phyloP scores from a whole-genome alignment of 768 basidiomycete species.

The Tylopilus sp. region DNA sequence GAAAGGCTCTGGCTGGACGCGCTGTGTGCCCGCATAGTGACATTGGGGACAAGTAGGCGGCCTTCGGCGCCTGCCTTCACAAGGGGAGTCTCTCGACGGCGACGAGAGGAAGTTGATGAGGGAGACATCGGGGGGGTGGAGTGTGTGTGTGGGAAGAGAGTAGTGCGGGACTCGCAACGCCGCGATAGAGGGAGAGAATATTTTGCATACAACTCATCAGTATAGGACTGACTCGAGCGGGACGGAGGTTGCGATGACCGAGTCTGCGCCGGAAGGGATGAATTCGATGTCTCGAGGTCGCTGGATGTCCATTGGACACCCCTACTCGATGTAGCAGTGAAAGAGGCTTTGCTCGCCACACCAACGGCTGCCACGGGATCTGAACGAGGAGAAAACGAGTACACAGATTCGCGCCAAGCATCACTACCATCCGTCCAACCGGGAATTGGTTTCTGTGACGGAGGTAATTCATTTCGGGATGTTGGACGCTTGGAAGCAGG shows the following conservation, averaged over 20 bases:
- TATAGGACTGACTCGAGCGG: constrained; percentile 31
- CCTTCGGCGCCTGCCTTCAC: constrained; percentile 62
- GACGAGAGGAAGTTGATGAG: constrained; percentile 33
- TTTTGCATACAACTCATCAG: constrained; percentile 51
- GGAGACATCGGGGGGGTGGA: constrained; percentile 37
- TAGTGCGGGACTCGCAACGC: constrained; percentile 49
- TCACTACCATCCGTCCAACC: constrained; percentile 70
- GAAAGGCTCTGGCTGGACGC: constrained; percentile 33
- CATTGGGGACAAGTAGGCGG: constrained; percentile 54
- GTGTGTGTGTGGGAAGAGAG: constrained; percentile 36
- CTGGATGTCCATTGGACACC: constrained; percentile 49
- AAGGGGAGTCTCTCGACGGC: constrained; percentile 50
- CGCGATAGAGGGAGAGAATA: constrained; percentile 56
- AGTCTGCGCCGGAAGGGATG: constrained; percentile 23
- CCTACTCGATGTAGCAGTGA: constrained; percentile 48
- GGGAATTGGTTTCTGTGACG: constrained; percentile 44
- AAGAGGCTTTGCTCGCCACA: constrained; percentile 35
- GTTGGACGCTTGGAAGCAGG: constrained; percentile 37
- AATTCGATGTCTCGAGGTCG: constrained; percentile 21
- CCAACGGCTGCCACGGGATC: constrained; percentile 32
- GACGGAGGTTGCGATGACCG: constrained; percentile 22
- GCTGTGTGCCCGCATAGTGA: constrained; percentile 34
- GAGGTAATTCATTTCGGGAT: constrained; percentile 32
- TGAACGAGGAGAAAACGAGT: constrained; percentile 47
- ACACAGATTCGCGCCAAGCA: constrained; percentile 65